A percentile compares a stretch with the other conserved stretches of the same genome.
These are phyloP conservation scores for Basidiobolus meristosporus DNA, from an alignment of 371 early-diverging fungal genomes.

Conservation along the genomic window DNA sequence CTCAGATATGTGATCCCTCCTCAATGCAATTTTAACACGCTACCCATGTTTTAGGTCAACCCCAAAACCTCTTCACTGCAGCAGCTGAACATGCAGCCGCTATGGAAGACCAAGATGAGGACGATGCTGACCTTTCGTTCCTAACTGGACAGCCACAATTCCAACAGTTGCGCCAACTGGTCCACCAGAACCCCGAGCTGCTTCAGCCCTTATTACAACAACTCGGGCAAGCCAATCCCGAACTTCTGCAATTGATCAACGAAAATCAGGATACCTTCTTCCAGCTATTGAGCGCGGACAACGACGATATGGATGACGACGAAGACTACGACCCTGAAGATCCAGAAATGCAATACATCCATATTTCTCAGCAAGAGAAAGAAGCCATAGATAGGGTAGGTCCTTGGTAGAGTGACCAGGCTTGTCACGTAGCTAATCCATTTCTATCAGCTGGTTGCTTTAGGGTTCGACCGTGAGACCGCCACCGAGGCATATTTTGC, in stretches of 20 bases:
- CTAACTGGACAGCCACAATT: constrained; percentile 74
- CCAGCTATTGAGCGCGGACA: constrained; percentile 17
- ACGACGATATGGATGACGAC: constrained; percentile 12
- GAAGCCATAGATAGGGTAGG: constrained; percentile 78
- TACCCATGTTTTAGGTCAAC: constrained; percentile 8
- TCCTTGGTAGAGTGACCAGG: neutral
- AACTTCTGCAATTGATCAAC: constrained; percentile 47
- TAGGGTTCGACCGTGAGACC: constrained; percentile 66
- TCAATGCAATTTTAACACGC: neutral
- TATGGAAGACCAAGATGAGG: neutral
- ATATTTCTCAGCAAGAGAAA: constrained; percentile 76
- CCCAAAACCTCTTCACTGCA: constrained; percentile 4
- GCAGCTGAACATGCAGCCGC: constrained; percentile 3
- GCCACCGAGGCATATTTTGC: constrained; percentile 90
- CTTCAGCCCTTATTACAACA: constrained; percentile 74
- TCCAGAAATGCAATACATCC: constrained; percentile 37
- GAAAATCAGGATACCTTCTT: constrained; percentile 69
- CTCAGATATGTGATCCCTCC: constrained; percentile 7
- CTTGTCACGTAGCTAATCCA: neutral
- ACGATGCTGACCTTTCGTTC: constrained; percentile 7
- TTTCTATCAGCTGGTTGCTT: constrained; percentile 40
- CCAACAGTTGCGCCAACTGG: constrained; percentile 70
- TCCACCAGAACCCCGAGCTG: constrained; percentile 71
- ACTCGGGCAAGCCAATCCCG: constrained; percentile 68
- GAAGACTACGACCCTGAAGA: constrained; percentile 18